Percentiles rank a stretch among this genome's conserved stretches.
Evolutionary conservation across 345 rosid genomes (phyloP).

Genomic region (Salix udensis): DNA sequence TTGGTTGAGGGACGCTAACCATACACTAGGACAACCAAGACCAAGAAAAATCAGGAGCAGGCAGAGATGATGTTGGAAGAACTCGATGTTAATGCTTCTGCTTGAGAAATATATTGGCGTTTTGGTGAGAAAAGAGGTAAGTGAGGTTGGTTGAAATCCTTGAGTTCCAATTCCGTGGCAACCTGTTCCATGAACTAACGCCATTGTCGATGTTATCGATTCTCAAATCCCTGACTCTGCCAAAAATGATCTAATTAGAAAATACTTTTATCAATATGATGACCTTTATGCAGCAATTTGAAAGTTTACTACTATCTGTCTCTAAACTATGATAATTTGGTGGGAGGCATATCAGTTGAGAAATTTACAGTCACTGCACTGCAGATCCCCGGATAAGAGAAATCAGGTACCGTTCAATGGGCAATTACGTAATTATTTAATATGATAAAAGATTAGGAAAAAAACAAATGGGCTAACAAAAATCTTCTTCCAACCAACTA

Average conservation of each 20-base stretch:
- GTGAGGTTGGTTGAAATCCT: not conserved
- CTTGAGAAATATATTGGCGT: not conserved
- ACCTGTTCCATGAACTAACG: not conserved
- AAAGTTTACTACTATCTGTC: not conserved
- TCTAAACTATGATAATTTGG: not conserved
- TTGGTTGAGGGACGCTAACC: too few relatives aligned
- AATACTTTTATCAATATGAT: not conserved
- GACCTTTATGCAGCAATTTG: not conserved
- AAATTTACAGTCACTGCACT: not conserved
- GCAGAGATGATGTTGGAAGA: not conserved
- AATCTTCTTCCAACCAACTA: too few relatives aligned
- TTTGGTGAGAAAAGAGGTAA: not conserved
- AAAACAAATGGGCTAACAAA: not conserved
- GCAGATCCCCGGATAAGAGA: not conserved
- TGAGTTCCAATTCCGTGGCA: not conserved
- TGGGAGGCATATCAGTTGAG: not conserved
- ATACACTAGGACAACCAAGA: too few relatives aligned
- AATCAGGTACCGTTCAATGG: not conserved
- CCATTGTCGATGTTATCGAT: not conserved
- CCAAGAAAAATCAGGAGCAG: too few relatives aligned
- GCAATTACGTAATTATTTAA: not conserved
- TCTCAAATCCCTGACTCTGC: conserved; percentile 26
- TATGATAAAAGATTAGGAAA: not conserved
- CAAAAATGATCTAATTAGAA: conserved; percentile 2
- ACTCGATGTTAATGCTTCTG: not conserved